Conservation (phyloP, 116 monocot species). For the Cymodocea nodosa region DNA sequence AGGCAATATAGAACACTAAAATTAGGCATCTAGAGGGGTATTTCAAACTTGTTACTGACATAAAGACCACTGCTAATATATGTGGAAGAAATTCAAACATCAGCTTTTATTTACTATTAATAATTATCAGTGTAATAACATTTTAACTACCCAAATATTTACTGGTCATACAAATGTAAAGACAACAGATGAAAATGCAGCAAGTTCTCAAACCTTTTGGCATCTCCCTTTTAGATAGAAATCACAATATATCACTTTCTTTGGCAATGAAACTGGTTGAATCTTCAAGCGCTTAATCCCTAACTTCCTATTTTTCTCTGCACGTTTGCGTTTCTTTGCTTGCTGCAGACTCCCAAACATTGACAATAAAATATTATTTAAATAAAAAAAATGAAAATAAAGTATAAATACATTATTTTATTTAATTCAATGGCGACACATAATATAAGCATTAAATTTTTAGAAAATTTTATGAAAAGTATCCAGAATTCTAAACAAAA, state of each 20-base stretch:
- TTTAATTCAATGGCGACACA: neutral
- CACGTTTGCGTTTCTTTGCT: conserved; percentile 71
- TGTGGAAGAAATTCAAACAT: too few relatives aligned
- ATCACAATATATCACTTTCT: conserved; percentile 53
- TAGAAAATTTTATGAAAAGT: neutral
- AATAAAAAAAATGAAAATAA: neutral
- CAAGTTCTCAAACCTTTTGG: conserved; percentile 47
- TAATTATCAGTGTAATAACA: too few relatives aligned
- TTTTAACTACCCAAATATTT: neutral
- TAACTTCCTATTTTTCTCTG: conserved; percentile 47
- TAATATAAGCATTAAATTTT: neutral
- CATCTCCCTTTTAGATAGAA: conserved; percentile 72
- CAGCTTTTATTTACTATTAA: too few relatives aligned
- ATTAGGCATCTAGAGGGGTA: too few relatives aligned
- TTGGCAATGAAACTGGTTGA: conserved; percentile 43
- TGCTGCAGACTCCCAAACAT: conserved; percentile 29
- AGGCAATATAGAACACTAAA: too few relatives aligned
- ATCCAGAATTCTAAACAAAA: neutral
- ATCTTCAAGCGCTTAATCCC: conserved; percentile 74
- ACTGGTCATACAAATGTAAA: neutral
- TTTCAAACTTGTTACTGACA: too few relatives aligned
- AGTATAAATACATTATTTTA: neutral
- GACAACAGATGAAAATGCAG: neutral
- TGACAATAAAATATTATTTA: neutral
- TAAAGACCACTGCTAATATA: too few relatives aligned